Base-by-base conservation (phyloP, 2,329 filamentous ascomycete genomes). In the Hirsutella minnesotensis region DNA sequence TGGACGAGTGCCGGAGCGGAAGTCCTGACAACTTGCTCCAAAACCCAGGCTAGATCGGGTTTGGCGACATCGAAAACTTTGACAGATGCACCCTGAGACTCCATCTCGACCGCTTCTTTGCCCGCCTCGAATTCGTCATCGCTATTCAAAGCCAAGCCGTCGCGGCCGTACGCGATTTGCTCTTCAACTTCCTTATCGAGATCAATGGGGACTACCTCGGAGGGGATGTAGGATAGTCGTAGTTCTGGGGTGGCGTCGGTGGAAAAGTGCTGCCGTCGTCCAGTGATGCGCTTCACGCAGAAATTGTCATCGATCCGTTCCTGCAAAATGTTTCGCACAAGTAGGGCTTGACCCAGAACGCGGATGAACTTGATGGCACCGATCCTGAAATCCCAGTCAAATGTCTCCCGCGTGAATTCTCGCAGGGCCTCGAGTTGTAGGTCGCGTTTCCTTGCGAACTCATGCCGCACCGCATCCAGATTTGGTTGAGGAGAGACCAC, bases 321-420 rank as follows among this genome's bases (percentile, higher is more conserved):
- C 35, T 50, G 42, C 2, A 46, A 47, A 49, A 80, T 68, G 46
- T 74, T 79, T 46, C 74, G 76, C 13, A 79, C 69, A 3, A 96
- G 67, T 1, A 96, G 64, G 8, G 82, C 79, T 10, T 87, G 85
- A 0, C 87, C 83, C 10, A 96, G 66, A 22, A 85, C 82, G 13
- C 82, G 77, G 22, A 95, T 80, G 47, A 95, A 85, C 55, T 95
- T 94, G 54, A 83, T 76, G 15, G 89, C 88, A 1, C 89, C 90
- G 40, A 73, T 73, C 22, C 80, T 75, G 52, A 80, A 83, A 4
- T 74, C 77, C 92, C 92, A 98, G 46, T 89, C 87, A 50, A 98
- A 94, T 0, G 81, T 82, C 48, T 94, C 81, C 1, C 74, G 72
- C 0, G 81, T 75, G 57, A 95, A 95, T 13, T 73, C 70, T 30